Conservation (phyloP, 345 rosid species). For the Gossypium stocksii region DNA sequence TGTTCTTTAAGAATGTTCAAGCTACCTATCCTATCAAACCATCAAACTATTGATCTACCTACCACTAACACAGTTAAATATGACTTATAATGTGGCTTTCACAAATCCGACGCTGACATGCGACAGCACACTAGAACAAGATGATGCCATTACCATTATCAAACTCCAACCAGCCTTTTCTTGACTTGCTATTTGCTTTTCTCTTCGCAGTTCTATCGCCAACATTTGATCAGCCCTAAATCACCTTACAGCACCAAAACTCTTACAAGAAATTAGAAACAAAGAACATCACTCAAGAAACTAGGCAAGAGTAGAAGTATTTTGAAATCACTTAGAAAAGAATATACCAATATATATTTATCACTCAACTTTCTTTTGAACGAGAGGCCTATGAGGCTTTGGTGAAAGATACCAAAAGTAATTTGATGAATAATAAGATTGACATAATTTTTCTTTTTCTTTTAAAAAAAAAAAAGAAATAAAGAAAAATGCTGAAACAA, state of each 20-base stretch:
- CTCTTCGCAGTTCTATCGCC: not conserved
- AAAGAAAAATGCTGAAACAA: not conserved
- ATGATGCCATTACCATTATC: too few species aligned
- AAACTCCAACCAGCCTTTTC: not conserved
- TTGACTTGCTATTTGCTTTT: not conserved
- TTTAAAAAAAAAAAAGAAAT: not conserved
- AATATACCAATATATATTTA: not conserved
- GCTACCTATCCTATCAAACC: too few species aligned
- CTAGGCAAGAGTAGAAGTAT: not conserved
- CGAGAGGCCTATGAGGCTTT: constrained; percentile 44
- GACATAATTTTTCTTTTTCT: not conserved
- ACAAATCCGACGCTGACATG: too few species aligned
- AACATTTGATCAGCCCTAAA: not conserved
- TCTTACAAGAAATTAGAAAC: not conserved
- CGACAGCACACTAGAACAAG: too few species aligned
- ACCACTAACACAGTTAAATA: too few species aligned
- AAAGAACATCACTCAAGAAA: not conserved
- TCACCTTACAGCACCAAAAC: not conserved
- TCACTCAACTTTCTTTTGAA: constrained; percentile 24
- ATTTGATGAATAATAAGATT: not conserved
- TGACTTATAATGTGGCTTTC: too few species aligned
- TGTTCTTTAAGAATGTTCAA: too few species aligned
- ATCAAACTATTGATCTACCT: too few species aligned
- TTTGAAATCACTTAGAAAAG: not conserved
- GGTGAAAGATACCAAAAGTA: constrained; percentile 24